Percentiles rank a stretch among this genome's conserved stretches.
phyloP scores from a whole-genome alignment of 2,329 filamentous ascomycete species.

The Arthroderma sp. region DNA sequence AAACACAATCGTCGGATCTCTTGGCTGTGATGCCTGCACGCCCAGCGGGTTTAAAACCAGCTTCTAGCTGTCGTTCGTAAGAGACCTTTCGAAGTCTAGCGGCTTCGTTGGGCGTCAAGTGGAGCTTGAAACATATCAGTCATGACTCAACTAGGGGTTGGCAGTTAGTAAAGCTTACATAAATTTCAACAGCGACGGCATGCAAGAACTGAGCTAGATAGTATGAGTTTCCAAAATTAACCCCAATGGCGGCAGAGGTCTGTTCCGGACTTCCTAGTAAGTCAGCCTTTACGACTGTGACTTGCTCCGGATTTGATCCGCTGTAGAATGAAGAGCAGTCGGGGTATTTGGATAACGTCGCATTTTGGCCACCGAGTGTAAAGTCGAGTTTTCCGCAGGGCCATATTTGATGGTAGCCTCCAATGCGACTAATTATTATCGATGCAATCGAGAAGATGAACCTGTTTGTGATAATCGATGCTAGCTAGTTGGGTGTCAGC shows the following conservation, averaged over 20 bases:
- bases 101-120: conserved; percentile 40
- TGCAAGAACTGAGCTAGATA: conserved; percentile 39
- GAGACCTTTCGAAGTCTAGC: conserved; percentile 42
- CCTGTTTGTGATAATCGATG: conserved; percentile 3
- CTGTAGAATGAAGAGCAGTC: conserved; percentile 1
- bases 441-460: neutral
- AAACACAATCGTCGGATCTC: conserved; percentile 22
- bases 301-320: neutral
- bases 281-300: conserved; percentile 8
- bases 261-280: conserved; percentile 5
- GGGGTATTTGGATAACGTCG: neutral
- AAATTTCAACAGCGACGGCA: conserved; percentile 36
- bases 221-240: conserved; percentile 4
- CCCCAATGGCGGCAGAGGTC: neutral
- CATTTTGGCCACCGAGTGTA: neutral
- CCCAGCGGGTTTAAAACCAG: conserved; percentile 38
- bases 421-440: neutral
- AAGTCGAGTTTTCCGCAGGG: conserved; percentile 2
- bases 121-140: conserved; percentile 16
- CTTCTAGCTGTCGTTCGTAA: conserved; percentile 43
- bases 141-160: too few relatives aligned
- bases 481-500: conserved; percentile 1
- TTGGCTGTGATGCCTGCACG: conserved; percentile 35
- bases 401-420: conserved; percentile 1
- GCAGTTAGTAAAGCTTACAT: conserved; percentile 11